A percentile compares a stretch with the other conserved stretches of the same genome.
phyloP scores from a whole-genome alignment of 2,329 filamentous ascomycete species.

The Raffaelea deltoideospora region DNA sequence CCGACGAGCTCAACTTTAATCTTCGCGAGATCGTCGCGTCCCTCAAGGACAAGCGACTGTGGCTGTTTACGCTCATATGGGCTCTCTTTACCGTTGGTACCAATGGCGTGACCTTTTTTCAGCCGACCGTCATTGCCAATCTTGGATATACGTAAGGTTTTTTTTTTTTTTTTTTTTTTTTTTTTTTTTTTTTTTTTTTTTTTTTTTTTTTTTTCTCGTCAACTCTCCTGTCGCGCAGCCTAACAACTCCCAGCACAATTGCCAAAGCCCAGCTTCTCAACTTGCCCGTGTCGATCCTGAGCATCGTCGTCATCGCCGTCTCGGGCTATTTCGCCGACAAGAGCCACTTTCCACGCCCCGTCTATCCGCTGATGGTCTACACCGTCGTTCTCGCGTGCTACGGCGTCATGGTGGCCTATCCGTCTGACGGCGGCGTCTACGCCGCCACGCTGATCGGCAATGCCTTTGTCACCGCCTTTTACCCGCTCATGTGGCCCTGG shows the following conservation, averaged over 20 bases:
- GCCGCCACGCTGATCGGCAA: conserved; percentile 29
- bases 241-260: conserved; percentile 16
- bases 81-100: conserved; percentile 30
- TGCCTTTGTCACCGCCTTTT: conserved; percentile 22
- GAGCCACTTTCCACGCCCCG: conserved; percentile 4
- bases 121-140: conserved; percentile 24
- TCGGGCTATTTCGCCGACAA: conserved; percentile 7
- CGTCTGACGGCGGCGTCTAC: conserved; percentile 14
- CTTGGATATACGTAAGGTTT: conserved; percentile 11
- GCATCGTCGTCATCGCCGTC: conserved; percentile 5
- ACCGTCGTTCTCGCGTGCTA: conserved; percentile 6
- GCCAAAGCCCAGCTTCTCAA: conserved; percentile 32
- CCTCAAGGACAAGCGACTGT: conserved; percentile 25
- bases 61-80: conserved; percentile 31
- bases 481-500: conserved; percentile 11
- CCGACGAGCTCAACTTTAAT: conserved; percentile 24
- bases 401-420: conserved; percentile 6
- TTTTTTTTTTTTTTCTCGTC: background rate
- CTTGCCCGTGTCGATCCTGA: conserved; percentile 5
- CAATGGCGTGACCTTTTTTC: conserved; percentile 25
- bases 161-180: background rate
- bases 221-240: conserved; percentile 5
- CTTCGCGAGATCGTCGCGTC: conserved; percentile 21
- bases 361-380: conserved; percentile 3
- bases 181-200: background rate